Conservation (phyloP, 2,329 filamentous ascomycete species). For the Alternaria brassicae region DNA sequence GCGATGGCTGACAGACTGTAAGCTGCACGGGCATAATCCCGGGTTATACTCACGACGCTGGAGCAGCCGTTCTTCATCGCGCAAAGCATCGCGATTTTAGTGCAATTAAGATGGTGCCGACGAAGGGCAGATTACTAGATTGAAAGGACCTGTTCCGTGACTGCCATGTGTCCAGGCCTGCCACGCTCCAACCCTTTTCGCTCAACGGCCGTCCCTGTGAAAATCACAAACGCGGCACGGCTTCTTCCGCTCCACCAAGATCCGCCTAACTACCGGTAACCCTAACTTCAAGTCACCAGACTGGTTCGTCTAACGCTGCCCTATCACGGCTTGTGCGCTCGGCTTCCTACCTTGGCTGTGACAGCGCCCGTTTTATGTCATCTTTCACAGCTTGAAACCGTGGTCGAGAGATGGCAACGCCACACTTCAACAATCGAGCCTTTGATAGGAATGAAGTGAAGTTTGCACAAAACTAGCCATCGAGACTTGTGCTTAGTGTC, state of each 20-base stretch:
- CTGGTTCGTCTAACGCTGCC: neutral
- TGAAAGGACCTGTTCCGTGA: neutral
- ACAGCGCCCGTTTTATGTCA: neutral
- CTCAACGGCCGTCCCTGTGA: slow-evolving; percentile 3
- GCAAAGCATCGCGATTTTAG: neutral
- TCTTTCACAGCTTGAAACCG: neutral
- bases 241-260: neutral
- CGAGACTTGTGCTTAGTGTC: neutral
- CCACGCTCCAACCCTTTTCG: neutral
- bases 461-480: neutral
- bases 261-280: neutral
- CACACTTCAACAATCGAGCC: neutral
- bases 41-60: neutral
- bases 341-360: neutral
- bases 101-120: neutral
- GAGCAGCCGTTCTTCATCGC: neutral
- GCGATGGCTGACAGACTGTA: neutral
- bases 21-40: neutral
- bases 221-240: neutral
- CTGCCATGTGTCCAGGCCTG: neutral
- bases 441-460: neutral
- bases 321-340: neutral
- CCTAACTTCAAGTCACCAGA: neutral
- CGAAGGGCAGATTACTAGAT: neutral
- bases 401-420: neutral